Percentiles rank a stretch among this genome's conserved stretches.
phyloP scores from a whole-genome alignment of 148 eudicot genomes.

The Amaranthus cruentus region DNA sequence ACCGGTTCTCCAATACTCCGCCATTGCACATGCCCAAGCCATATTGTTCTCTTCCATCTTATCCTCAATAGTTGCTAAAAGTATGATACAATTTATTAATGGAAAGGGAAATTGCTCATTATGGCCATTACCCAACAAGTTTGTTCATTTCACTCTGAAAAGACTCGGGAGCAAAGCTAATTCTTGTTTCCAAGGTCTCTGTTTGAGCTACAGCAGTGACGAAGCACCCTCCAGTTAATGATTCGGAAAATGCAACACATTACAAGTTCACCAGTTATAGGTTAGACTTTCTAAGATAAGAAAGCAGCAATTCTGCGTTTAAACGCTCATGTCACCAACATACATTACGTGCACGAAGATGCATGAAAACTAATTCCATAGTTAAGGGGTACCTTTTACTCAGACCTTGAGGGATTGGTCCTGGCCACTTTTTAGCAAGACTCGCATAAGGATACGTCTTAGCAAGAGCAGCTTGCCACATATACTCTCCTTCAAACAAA shows the following conservation, averaged over 20 bases:
- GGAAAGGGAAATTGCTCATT: background rate
- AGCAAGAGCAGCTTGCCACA: conserved; percentile 69
- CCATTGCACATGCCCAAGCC: no score
- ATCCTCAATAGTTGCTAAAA: no score
- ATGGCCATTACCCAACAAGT: background rate
- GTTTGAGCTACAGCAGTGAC: background rate
- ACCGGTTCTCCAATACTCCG: no score
- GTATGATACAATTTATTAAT: background rate
- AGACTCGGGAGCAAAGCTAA: background rate
- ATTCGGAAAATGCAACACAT: background rate
- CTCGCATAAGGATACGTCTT: conserved; percentile 48
- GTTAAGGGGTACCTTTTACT: conserved; percentile 52
- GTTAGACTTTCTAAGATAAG: background rate
- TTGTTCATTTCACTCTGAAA: background rate
- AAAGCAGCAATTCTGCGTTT: background rate
- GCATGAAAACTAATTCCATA: background rate
- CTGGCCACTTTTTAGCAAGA: conserved; percentile 62
- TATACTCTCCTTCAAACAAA: conserved; percentile 48
- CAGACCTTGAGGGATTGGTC: conserved; percentile 69
- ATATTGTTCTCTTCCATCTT: no score
- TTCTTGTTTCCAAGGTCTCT: no score
- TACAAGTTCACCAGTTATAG: background rate
- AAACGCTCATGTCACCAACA: background rate
- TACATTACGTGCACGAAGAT: background rate
- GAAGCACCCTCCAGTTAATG: background rate